Percentiles rank a stretch among this genome's conserved stretches.
Conservation (phyloP, 148 eudicot species). For the Silene latifolia region DNA sequence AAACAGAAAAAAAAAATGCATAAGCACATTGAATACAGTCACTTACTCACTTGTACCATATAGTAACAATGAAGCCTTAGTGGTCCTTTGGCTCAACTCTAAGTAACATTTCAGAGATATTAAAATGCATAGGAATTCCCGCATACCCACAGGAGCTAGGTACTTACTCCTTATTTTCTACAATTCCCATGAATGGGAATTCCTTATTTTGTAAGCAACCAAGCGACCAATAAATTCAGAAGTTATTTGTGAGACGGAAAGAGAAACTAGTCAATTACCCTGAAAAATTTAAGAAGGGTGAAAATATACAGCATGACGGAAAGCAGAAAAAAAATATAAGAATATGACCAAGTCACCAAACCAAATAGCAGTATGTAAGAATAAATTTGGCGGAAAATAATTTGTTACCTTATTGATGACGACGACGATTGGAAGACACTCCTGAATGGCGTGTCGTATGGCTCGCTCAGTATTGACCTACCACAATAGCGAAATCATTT, state of each 20-base stretch:
- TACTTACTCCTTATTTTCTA: neutral
- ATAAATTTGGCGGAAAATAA: neutral
- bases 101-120: neutral
- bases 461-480: constrained; percentile 98
- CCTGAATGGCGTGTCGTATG: constrained; percentile 95
- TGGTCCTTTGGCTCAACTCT: neutral
- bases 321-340: neutral
- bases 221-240: neutral
- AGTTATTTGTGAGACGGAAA: neutral
- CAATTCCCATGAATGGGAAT: neutral
- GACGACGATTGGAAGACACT: constrained; percentile 84
- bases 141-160: neutral
- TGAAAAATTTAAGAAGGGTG: neutral
- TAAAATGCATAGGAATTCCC: neutral
- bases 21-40: neutral
- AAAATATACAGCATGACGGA: neutral
- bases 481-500: neutral
- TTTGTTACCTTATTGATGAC: constrained; percentile 83
- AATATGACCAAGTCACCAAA: neutral
- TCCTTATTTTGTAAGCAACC: neutral
- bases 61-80: neutral
- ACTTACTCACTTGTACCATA: neutral
- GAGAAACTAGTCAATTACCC: neutral
- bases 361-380: neutral
- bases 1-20: neutral